Evolutionary conservation across 768 basidiomycete species (phyloP), one percentile per base, ranked within the genome.

Genomic region (Naganishia antarctica): DNA sequence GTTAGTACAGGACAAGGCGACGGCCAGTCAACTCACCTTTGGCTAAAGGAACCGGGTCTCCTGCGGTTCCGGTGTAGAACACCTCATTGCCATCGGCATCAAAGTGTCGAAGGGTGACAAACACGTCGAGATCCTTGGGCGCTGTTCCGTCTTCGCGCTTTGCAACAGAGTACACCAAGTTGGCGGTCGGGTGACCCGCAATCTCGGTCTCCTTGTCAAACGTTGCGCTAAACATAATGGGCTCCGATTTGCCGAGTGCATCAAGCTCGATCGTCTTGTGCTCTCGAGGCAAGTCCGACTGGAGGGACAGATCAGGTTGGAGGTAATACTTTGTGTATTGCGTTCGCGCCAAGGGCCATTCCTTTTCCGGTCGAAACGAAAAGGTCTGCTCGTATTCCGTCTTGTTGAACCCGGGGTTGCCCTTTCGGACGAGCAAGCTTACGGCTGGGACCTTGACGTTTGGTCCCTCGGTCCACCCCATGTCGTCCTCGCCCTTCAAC

Each of bases 341-440:
- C 9, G 72, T 73, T 18, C 68, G 43, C 41, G 59, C 64, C 18
- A 74, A 18, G 0, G 71, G 73, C 73, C 73, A 74, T 18, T 61
- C 67, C 1, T 31, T 28, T 59, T 72, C 73, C 4, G 65, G 32
- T 12, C 73, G 66, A 23, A 43, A 32, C n/a, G 37, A 13, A 64
- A 68, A 73, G 0, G 73, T 69, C 40, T 66, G 64, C 49, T 74
- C 71, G 41, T 70, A 69, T 41, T 67, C 71, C 34, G 37, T 70
- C 46, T 64, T 64, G 65, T 74, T 70, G 65, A 71, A 71, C 21
- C 70, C 73, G 2, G 73, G 71, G 63, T 71, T 70, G 18, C 71
- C 71, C 61, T 71, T 69, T 31, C 73, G 61, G 7, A 71, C 51
- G 57, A 70, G 61, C 13, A 74, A 50, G 58, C 66, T 66, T 21